phyloP scores from a whole-genome alignment of 257 asterid genomes.

The Primulina huaijiensis region DNA sequence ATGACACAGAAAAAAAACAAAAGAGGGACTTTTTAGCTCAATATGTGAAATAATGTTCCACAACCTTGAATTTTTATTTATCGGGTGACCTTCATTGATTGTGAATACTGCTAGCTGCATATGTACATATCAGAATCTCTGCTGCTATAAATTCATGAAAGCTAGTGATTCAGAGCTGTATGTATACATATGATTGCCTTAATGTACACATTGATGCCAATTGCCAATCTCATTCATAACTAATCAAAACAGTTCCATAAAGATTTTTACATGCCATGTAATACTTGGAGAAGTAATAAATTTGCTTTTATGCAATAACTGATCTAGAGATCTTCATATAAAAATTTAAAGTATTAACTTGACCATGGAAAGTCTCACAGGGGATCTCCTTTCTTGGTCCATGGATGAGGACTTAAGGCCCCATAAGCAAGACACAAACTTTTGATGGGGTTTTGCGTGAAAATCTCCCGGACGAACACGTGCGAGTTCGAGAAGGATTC shows the following conservation, averaged over 20 bases:
- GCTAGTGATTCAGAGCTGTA: neutral
- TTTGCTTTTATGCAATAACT: neutral
- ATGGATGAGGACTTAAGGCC: too few relatives aligned
- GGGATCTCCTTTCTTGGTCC: too few relatives aligned
- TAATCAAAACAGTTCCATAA: neutral
- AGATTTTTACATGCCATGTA: neutral
- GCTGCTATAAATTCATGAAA: neutral
- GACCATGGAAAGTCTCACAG: too few relatives aligned
- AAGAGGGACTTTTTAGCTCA: neutral
- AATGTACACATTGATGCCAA: neutral
- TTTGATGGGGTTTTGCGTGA: too few relatives aligned
- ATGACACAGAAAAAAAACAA: neutral
- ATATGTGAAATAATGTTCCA: neutral
- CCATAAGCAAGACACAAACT: too few relatives aligned
- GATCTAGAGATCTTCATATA: too few relatives aligned
- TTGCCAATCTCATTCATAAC: too few relatives aligned
- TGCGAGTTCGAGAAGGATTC: neutral
- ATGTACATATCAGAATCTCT: neutral
- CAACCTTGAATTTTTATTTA: neutral
- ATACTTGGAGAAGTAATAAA: too few relatives aligned
- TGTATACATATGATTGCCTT: neutral
- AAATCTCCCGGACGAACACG: too few relatives aligned
- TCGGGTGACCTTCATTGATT: neutral
- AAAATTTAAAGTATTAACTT: too few relatives aligned
- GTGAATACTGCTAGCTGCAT: neutral